Conservation (phyloP, 2,329 filamentous ascomycete species). For the Plectosphaerella plurivora region DNA sequence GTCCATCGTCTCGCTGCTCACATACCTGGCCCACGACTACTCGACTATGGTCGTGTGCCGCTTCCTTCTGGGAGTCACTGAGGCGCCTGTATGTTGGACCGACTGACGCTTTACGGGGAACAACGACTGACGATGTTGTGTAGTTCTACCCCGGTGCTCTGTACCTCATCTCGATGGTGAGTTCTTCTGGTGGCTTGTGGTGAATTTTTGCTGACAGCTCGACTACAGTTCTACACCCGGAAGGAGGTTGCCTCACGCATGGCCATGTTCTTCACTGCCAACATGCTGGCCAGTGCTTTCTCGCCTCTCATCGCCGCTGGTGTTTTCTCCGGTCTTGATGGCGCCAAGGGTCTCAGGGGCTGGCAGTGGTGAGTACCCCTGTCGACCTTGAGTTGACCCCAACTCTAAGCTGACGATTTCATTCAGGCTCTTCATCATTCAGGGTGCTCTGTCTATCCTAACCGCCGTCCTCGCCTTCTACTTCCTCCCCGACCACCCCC, state of each 20-base stretch:
- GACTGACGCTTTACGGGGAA: constrained; percentile 12
- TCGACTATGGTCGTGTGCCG: constrained; percentile 27
- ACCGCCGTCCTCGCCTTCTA: constrained; percentile 14
- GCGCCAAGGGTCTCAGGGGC: constrained; percentile 16
- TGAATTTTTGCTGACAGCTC: not conserved
- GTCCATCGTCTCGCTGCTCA: constrained; percentile 35
- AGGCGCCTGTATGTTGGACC: constrained; percentile 23
- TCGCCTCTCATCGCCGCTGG: constrained; percentile 38
- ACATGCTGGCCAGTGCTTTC: constrained; percentile 29
- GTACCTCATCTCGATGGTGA: constrained; percentile 7
- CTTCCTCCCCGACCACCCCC: constrained; percentile 20
- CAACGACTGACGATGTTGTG: constrained; percentile 5
- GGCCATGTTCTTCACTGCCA: constrained; percentile 38
- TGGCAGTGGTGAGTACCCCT: constrained; percentile 19
- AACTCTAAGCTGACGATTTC: not conserved
- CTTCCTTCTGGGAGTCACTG: constrained; percentile 32
- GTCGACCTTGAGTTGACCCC: not conserved
- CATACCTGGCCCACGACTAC: constrained; percentile 34
- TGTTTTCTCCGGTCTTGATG: constrained; percentile 26
- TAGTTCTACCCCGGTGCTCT: constrained; percentile 15
- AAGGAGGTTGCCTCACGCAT: constrained; percentile 38
- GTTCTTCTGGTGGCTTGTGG: no score
- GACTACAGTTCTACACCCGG: constrained; percentile 45
- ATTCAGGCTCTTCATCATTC: constrained; percentile 18
- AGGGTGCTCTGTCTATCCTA: constrained; percentile 16